Base-by-base conservation (phyloP, 768 basidiomycete genomes). In the Sutorius australiensis region DNA sequence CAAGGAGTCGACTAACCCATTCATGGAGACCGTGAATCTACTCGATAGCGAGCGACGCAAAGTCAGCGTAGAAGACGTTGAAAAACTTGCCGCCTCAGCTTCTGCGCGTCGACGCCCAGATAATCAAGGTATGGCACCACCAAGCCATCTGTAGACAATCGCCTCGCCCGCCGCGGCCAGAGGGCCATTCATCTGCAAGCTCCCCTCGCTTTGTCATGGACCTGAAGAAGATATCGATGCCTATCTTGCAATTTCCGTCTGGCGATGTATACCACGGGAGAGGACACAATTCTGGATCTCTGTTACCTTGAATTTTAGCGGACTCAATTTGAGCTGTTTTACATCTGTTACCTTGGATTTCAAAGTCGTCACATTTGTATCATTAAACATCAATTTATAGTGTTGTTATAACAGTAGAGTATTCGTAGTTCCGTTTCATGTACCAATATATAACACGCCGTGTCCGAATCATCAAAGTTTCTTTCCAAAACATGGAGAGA, bases 51-150 rank as follows among this genome's bases (percentile, higher is more conserved):
- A 55, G 31, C 30, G 33, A 17, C 44, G 36, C 9, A 48, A 49
- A 40, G 27, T 54, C 44, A 58, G 33, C 16, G 50, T 46, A 6
- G 55, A 61, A 51, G 61, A 58, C 13, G 3, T 64, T 24, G 56
- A 57, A 54, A 50, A 24, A 42, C 53, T 62, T 1, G 52, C 53
- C 17, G 46, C 59, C 27, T 61, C 56, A 4, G 53, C 31, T 44
- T 55, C 53, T 3, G 13, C 27, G 30, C 40, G 36, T 46, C 53
- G 39, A 43, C 41, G 33, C 19, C 21, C 28, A 6, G 19, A 50
- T 17, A 28, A 30, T 30, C 51, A 51, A 37, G 8, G 32, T 4
- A 45, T 19, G 24, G 28, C 14, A 4, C 33, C 17, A 36, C 9
- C 30, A 4, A 48, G 24, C 14, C 38, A 33, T 13, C 6, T 41